phyloP scores from a whole-genome alignment of 2,329 filamentous ascomycete species.

The Pleoardoris graminearum region DNA sequence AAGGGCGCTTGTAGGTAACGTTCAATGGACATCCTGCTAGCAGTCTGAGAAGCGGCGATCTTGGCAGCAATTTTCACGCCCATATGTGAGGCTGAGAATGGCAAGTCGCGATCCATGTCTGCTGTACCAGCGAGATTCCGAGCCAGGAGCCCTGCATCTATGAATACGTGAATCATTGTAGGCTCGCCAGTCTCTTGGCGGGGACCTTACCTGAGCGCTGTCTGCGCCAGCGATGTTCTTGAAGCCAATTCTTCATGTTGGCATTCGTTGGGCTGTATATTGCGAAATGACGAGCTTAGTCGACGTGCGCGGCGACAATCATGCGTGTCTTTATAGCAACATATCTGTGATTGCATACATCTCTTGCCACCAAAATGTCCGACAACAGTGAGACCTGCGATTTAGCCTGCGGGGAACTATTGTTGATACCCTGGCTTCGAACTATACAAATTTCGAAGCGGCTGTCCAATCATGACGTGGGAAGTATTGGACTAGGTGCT shows the following conservation, averaged over 20 bases:
- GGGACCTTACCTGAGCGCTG: slow-evolving; percentile 23
- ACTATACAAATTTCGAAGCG: slow-evolving; percentile 8
- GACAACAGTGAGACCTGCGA: slow-evolving; percentile 15
- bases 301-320: neutral
- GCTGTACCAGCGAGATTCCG: slow-evolving; percentile 13
- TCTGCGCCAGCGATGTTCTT: slow-evolving; percentile 22
- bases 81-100: slow-evolving; percentile 3
- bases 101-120: neutral
- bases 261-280: neutral
- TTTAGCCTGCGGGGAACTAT: slow-evolving; percentile 31
- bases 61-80: slow-evolving; percentile 11
- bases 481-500: slow-evolving; percentile 7
- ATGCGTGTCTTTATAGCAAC: slow-evolving; percentile 13
- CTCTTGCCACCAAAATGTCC: slow-evolving; percentile 7
- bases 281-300: neutral
- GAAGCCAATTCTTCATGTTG: slow-evolving; percentile 30
- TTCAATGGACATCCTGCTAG: slow-evolving; percentile 31
- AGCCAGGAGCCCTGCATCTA: slow-evolving; percentile 16
- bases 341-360: slow-evolving; percentile 16
- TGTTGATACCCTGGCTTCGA: slow-evolving; percentile 22
- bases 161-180: slow-evolving; percentile 1
- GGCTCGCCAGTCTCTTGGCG: neutral
- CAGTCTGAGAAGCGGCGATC: slow-evolving; percentile 18
- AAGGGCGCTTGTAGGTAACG: slow-evolving; percentile 31
- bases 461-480: slow-evolving; percentile 17